These are phyloP conservation scores for Zanthoxylum bungeanum DNA, from an alignment of 345 rosid genomes.

Conservation along the genomic window DNA sequence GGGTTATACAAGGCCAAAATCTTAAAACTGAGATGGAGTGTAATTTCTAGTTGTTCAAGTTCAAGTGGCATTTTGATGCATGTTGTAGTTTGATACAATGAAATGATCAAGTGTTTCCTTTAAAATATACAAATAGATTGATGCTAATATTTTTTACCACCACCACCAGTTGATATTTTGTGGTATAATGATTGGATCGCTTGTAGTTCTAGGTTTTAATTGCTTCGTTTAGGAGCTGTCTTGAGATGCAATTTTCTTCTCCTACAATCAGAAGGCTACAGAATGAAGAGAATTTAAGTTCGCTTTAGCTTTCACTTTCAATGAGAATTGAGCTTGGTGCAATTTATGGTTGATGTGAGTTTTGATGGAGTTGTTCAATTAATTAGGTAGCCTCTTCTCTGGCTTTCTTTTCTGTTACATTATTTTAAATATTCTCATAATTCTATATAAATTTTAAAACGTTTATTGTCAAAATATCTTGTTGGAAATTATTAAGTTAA, in stretches of 20 bases:
- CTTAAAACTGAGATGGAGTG: neutral
- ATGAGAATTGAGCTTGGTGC: neutral
- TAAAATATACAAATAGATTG: neutral
- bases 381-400: neutral
- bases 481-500: no score
- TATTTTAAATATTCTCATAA: no score
- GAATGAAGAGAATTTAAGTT: neutral
- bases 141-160: neutral
- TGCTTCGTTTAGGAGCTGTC: neutral
- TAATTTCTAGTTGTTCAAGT: neutral
- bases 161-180: neutral
- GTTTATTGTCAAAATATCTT: no score
- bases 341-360: neutral
- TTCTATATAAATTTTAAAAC: no score
- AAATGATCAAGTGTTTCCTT: neutral
- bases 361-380: neutral
- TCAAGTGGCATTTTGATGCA: neutral
- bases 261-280: neutral
- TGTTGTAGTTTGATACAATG: neutral
- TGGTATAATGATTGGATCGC: neutral
- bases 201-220: neutral
- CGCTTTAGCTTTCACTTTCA: no score
- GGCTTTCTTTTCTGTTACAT: no score
- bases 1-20: slow-evolving; percentile 56
- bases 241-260: slow-evolving; percentile 1